Evolutionary conservation across 2,329 filamentous ascomycete genomes (phyloP), one percentile per base, ranked within the genome.

Genomic region (Lachnellula arida): DNA sequence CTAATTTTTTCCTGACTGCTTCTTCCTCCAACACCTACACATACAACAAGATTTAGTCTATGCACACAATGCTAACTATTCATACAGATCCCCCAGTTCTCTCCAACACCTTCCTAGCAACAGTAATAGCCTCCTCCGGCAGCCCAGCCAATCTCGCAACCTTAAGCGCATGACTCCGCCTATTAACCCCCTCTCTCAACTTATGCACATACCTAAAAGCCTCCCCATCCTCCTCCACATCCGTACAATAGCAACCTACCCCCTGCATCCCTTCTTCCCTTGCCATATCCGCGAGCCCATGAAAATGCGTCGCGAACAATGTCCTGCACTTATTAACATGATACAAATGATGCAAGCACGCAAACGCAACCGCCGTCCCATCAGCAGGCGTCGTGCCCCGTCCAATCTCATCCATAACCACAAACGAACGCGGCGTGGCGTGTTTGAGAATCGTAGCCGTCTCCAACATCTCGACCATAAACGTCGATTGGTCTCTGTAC

Each of bases 381-480:
- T 97, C 94, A 67, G 93, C 88, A 0, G 93, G 91, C 19, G 94
- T 96, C 0, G 95, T 99, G 8, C 94, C 94, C 48, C 94, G 81
- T 0, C 94, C 94, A 39, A 99, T 89, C 76, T 99, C 94, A 71
- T 99, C 94, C 93, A 99, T 97, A 71, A 99, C 93, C 58, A 94
- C 93, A 66, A 99, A 95, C 0, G 88, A 94, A 23, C 87, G 81
- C 1, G 85, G 75, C 0, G 93, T 97, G 0, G 94, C 93, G 63
- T 89, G 81, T 58, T 87, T 89, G 51, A 99, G 79, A 52, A 99
- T 99, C 25, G 88, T 81, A 1, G 93, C 92, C 19, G 94, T 96
- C 74, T 99, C 94, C 2, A 97, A 81, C 94, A 99, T 99, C 75
- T 99, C 94, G 1, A 97, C 91, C 94, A 99, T 97, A 73, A 99